These are phyloP conservation scores for Xylaria palmicola DNA, from an alignment of 495 filamentous ascomycete genomes.

Conservation along the genomic window DNA sequence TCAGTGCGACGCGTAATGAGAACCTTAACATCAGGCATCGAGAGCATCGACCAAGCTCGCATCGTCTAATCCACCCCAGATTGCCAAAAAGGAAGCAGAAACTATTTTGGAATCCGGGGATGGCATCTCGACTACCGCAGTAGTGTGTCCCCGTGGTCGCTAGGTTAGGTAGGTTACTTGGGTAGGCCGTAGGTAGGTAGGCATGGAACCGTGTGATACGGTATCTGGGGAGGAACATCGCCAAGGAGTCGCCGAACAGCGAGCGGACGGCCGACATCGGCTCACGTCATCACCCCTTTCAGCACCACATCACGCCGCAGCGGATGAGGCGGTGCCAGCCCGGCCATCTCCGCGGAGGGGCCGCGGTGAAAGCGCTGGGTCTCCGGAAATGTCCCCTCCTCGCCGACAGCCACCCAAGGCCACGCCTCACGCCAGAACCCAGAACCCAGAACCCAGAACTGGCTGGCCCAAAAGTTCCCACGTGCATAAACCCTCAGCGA, in stretches of 20 bases:
- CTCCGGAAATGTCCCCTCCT: not conserved
- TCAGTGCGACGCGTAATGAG: slow-evolving; percentile 1
- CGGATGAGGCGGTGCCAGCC: not conserved
- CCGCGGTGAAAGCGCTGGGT: not conserved
- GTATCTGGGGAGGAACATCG: not conserved
- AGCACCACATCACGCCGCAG: not conserved
- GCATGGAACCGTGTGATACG: not conserved
- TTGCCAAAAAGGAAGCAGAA: not conserved
- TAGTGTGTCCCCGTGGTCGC: not conserved
- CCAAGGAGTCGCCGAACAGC: not conserved
- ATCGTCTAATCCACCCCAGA: not conserved
- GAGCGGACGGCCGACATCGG: not conserved
- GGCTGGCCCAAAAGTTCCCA: no score
- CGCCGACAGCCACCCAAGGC: not conserved
- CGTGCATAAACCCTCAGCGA: not conserved
- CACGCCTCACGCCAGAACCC: no score
- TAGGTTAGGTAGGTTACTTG: no score
- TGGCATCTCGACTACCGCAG: not conserved
- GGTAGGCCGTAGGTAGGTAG: no score
- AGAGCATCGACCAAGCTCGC: not conserved
- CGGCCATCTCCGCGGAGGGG: slow-evolving; percentile 13
- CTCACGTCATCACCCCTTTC: slow-evolving; percentile 14
- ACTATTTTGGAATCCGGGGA: not conserved
- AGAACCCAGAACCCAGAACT: no score
- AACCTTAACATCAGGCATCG: not conserved